These are phyloP conservation scores for Colletotrichum abscissum DNA, from an alignment of 2,329 filamentous ascomycete genomes.

Conservation along the genomic window DNA sequence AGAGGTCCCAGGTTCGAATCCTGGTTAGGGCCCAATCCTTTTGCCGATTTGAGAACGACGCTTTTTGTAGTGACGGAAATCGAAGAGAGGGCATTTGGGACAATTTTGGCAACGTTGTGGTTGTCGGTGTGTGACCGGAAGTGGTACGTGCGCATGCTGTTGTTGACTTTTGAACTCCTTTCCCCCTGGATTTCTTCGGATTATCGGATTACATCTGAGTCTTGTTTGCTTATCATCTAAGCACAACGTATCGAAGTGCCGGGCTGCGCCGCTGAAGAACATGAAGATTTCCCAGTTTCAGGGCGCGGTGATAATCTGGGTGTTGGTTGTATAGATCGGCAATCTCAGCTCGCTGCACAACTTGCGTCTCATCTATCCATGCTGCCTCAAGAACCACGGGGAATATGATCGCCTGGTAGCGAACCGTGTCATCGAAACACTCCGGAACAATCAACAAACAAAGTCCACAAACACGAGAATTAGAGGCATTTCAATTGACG, in stretches of 20 bases:
- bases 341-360: neutral
- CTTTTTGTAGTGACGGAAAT: neutral
- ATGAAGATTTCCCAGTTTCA: too few relatives aligned
- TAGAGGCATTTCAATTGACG: neutral
- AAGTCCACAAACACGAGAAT: neutral
- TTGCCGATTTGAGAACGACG: neutral
- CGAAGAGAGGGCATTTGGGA: neutral
- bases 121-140: neutral
- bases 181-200: neutral
- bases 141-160: neutral
- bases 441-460: neutral
- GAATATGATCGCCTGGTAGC: neutral
- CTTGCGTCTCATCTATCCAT: neutral
- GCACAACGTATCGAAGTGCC: neutral
- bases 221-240: neutral
- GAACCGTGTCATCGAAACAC: neutral
- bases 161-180: neutral
- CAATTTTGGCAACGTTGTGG: neutral
- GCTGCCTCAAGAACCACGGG: neutral
- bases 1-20: slow-evolving; percentile 34
- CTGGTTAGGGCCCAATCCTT: slow-evolving; percentile 30
- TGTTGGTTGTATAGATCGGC: neutral
- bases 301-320: too few relatives aligned
- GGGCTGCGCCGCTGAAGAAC: neutral
- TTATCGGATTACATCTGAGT: too few relatives aligned